Evolutionary conservation across 78 protist species (phyloP), one percentile per base, ranked within the genome.

Genomic region (Pelomyxa schiedti): DNA sequence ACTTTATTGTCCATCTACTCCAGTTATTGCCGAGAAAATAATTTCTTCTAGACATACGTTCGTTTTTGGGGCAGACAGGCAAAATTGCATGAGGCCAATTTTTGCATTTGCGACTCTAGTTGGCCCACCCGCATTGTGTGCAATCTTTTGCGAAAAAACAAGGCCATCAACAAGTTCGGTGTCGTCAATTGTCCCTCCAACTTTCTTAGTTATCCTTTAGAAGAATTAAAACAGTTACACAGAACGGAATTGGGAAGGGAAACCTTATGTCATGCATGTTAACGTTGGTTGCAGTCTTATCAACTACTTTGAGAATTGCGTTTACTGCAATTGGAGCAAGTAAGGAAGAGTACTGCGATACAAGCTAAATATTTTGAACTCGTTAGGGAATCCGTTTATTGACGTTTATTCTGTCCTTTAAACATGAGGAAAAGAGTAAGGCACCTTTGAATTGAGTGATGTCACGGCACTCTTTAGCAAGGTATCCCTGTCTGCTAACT

Each of bases 251-350:
- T n/a, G n/a, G n/a, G n/a, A n/a, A n/a, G n/a, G n/a, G n/a, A n/a
- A n/a, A n/a, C n/a, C 82, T 47, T 70, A 95, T 89, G 43, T 93
- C 85, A 58, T 66, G 74, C 37, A 95, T 86, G 63, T 95, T 94
- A 63, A 93, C 96, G 79, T 91, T 91, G 72, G 30, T 63, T 38
- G 76, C 84, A 8, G 83, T 47, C 66, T 26, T 26, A 79, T 94
- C 87, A n/a, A 80, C 69, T 28, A 95, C 77, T 36, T 26, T 9
- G 1, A 85, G 70, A 0, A 98, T 98, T 16, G 99, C 97, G 69
- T 97, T 98, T 39, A 98, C 99, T 24, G 99, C 97, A 43, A 98
- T 79, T 1, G 98, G 97, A 0, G 99, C 98, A 22, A 98, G 90
- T 36, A 77, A 36, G 29, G 39, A 35, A 7, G 97, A 63, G 79